These are phyloP conservation scores for Coemansia aciculifera DNA, from an alignment of 192 early-diverging fungal genomes.

Conservation along the genomic window DNA sequence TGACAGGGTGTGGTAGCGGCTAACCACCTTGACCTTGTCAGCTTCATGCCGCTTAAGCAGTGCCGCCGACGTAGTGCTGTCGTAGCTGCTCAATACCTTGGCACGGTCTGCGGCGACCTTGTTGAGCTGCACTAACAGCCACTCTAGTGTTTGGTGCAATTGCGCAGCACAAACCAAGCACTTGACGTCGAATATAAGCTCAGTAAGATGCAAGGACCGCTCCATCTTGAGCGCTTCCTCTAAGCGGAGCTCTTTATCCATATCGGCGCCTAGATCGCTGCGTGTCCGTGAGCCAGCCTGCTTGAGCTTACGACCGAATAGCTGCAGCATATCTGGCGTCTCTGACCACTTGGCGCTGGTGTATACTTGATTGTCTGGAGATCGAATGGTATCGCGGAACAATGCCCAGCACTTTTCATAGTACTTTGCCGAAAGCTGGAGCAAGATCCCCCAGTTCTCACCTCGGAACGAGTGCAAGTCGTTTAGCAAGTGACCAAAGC, in stretches of 20 bases:
- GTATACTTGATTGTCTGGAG: constrained; percentile 45
- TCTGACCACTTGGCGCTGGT: constrained; percentile 64
- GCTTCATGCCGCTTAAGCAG: constrained; percentile 51
- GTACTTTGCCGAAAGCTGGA: constrained; percentile 47
- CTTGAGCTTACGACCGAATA: constrained; percentile 56
- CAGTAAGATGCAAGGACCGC: constrained; percentile 70
- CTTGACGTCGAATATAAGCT: constrained; percentile 84
- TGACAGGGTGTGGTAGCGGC: constrained; percentile 71
- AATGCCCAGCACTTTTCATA: constrained; percentile 42
- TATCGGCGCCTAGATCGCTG: constrained; percentile 16
- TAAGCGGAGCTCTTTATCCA: constrained; percentile 68
- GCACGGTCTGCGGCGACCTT: constrained; percentile 27
- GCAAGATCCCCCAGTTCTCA: constrained; percentile 47
- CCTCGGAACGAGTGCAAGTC: constrained; percentile 43
- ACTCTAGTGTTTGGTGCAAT: constrained; percentile 83
- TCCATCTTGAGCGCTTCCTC: constrained; percentile 80
- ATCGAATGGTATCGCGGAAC: constrained; percentile 52
- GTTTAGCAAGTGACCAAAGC: constrained; percentile 46
- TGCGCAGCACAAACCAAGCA: constrained; percentile 70
- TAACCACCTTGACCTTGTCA: constrained; percentile 49
- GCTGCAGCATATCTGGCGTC: constrained; percentile 58
- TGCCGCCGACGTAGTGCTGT: constrained; percentile 55
- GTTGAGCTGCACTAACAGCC: constrained; percentile 44
- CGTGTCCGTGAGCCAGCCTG: constrained; percentile 8
- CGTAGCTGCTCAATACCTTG: constrained; percentile 31